phyloP scores from a whole-genome alignment of 345 rosid genomes.

The Psidium friedrichsthalianum region DNA sequence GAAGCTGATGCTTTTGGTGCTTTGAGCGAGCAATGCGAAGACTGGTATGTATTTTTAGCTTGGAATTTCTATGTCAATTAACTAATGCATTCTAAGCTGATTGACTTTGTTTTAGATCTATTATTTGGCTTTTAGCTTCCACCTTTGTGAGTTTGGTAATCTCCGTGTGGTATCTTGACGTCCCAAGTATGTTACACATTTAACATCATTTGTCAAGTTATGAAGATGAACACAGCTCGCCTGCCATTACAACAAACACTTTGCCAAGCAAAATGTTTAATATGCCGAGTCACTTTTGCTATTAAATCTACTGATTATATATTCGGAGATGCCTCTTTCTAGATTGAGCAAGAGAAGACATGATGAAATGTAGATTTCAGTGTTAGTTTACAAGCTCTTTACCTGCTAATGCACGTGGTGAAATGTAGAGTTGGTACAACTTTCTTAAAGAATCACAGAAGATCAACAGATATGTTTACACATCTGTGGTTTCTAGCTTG shows the following conservation, averaged over 20 bases:
- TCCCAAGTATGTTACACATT: background rate
- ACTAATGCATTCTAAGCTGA: background rate
- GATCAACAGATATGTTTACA: background rate
- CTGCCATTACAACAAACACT: background rate
- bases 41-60: constrained; percentile 32
- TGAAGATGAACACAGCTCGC: background rate
- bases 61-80: background rate
- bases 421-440: background rate
- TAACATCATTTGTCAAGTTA: background rate
- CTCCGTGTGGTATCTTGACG: background rate
- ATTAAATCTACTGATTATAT: background rate
- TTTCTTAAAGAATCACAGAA: background rate
- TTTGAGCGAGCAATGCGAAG: constrained; percentile 78
- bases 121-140: background rate
- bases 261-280: background rate
- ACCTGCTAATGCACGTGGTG: background rate
- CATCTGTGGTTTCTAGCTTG: background rate
- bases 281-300: background rate
- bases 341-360: background rate
- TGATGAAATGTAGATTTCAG: background rate
- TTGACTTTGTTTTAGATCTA: background rate
- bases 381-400: background rate
- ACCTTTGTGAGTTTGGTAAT: background rate
- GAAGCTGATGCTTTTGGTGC: constrained; percentile 99
- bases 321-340: background rate